A percentile compares a stretch with the other conserved stretches of the same genome.
Evolutionary conservation across 2,329 filamentous ascomycete genomes (phyloP).

Genomic region (Fusarium udum): DNA sequence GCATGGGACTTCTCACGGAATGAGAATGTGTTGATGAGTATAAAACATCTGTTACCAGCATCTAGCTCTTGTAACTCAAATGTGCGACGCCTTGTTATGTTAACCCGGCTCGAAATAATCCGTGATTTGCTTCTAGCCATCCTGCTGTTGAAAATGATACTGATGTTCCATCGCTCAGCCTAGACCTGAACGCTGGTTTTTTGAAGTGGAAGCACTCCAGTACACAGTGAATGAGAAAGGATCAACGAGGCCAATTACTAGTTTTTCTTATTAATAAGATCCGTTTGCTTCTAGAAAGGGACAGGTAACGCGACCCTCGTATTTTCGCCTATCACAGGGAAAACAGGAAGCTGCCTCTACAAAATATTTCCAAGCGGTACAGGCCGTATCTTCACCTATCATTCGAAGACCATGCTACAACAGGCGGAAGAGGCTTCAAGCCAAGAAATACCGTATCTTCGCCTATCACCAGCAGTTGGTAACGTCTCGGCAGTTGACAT

Average conservation of each 20-base stretch:
- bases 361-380: neutral
- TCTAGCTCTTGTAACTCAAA: no score
- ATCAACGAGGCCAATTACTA: rapidly evolving
- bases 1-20: no score
- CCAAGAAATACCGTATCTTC: neutral
- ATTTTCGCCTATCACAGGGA: neutral
- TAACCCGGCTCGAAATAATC: no score
- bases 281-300: neutral
- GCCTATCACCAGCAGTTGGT: neutral
- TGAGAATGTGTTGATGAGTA: neutral
- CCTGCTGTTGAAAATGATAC: neutral
- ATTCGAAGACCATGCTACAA: neutral
- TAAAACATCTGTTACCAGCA: rapidly evolving
- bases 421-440: no score
- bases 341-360: no score
- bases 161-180: neutral
- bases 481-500: neutral
- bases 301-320: neutral
- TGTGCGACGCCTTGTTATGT: rapidly evolving
- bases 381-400: neutral
- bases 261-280: neutral
- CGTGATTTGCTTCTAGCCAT: neutral
- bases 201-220: neutral
- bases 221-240: no score
- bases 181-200: neutral